Base-by-base conservation (phyloP, 108 stramenopile species). In the Stephanodiscus triporus region DNA sequence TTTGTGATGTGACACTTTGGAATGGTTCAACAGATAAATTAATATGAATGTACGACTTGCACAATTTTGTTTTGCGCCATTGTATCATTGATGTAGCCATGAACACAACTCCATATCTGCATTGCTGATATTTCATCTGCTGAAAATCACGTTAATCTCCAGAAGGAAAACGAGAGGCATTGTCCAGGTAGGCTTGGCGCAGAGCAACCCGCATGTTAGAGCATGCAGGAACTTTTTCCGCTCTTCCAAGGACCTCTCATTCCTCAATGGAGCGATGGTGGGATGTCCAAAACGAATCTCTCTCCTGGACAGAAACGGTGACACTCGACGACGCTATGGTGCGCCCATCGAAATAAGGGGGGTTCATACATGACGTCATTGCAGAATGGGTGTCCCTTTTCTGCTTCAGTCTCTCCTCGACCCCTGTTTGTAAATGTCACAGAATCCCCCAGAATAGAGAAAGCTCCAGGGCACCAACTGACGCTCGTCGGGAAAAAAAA, bases 341-440 rank as follows among this genome's bases (percentile, higher is more conserved):
- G 40, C 19, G 29, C 34, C 19, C 27, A 13, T 66, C 29, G 17
- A 20, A 29, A 26, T 17, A 45, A 29, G 57, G 55, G 32, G 75
- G 43, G 66, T 76, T 67, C 63, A 63, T 76, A 68, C 42, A 63
- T 76, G 75, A 63, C 75, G 37, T 76, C 67, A 76, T 55, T 30
- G 29, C 14, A 76, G 49, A 66, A 19, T 8, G 5, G 29, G 2
- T 43, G 24, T 22, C 38, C 22, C 0, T 14, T 48, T 50, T 48
- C 49, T 48, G 58, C 58, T 26, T 76, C 75, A 63, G 75, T 60
- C 75, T 76, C 53, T 76, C 67, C 75, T 66, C 75, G 40, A 75
- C 24, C 26, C 66, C n/a, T 58, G 16, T 1, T 40, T 19, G 9
- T n/a, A 47, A 59, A 32, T 22, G n/a, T 32, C 49, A 55, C 20